These are phyloP conservation scores for Leccinum aurantiacum DNA, from an alignment of 768 basidiomycete species.

Conservation along the genomic window DNA sequence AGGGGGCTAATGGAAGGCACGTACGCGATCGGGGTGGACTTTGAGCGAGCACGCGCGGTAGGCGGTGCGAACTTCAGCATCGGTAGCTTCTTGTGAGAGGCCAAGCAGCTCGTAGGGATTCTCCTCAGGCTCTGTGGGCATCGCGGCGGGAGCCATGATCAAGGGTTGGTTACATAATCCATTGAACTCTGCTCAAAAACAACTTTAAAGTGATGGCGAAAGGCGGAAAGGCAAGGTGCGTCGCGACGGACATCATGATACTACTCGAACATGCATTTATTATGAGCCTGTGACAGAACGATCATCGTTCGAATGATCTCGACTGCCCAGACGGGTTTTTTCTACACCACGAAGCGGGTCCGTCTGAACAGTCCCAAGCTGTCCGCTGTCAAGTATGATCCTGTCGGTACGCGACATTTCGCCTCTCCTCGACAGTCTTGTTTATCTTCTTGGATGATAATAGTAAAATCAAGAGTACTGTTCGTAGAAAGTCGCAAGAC, in stretches of 20 bases:
- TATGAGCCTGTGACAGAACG: conserved; percentile 53
- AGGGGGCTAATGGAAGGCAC: too few species aligned
- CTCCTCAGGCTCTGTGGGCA: conserved; percentile 50
- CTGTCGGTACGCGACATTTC: conserved; percentile 56
- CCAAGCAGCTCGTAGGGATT: conserved; percentile 86
- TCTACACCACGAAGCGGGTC: conserved; percentile 81
- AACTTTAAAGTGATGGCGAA: conserved; percentile 45
- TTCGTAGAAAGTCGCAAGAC: conserved; percentile 81
- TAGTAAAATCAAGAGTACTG: conserved; percentile 70
- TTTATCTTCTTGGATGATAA: not conserved
- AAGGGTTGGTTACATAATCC: conserved; percentile 8
- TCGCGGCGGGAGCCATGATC: conserved; percentile 27
- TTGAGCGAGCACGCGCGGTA: too few species aligned
- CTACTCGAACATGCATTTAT: not conserved
- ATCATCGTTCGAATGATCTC: conserved; percentile 86
- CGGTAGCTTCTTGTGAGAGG: too few species aligned
- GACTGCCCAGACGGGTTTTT: conserved; percentile 88
- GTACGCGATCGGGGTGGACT: too few species aligned
- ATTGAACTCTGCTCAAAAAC: not conserved
- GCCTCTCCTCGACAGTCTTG: not conserved
- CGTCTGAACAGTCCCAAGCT: conserved; percentile 70
- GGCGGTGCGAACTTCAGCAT: too few species aligned
- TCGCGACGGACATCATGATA: not conserved
- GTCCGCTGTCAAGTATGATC: conserved; percentile 92
- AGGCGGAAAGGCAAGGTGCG: conserved; percentile 61